phyloP scores from a whole-genome alignment of 2,329 filamentous ascomycete genomes.

The Ophiostoma triangulosporum region DNA sequence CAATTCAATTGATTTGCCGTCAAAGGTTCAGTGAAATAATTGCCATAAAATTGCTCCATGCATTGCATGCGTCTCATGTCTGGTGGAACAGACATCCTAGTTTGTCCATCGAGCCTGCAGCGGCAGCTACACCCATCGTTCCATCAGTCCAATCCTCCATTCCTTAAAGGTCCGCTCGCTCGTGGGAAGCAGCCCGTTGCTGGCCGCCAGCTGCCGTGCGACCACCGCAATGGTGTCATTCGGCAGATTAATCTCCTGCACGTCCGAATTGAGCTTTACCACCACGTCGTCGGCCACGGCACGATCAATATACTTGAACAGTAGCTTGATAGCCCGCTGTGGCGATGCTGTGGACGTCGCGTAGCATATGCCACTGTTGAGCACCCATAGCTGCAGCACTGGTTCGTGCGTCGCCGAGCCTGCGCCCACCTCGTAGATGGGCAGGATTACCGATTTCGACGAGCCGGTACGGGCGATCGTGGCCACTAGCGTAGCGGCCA shows the following conservation, averaged over 20 bases:
- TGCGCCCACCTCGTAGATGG: slow-evolving; percentile 17
- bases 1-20: too few species aligned
- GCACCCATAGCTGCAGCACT: slow-evolving; percentile 38
- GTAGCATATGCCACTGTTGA: slow-evolving; percentile 42
- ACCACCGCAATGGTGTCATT: slow-evolving; percentile 33
- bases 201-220: slow-evolving; percentile 29
- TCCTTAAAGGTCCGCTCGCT: slow-evolving; percentile 44
- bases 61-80: too few species aligned
- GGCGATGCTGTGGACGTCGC: slow-evolving; percentile 6
- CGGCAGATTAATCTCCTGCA: slow-evolving; percentile 47
- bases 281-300: slow-evolving; percentile 34
- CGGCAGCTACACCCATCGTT: slow-evolving; percentile 29
- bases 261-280: slow-evolving; percentile 37
- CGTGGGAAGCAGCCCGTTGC: slow-evolving; percentile 38
- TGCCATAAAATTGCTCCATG: too few species aligned
- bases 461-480: slow-evolving; percentile 43
- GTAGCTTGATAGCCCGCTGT: slow-evolving; percentile 36
- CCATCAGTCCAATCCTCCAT: slow-evolving; percentile 55
- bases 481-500: slow-evolving; percentile 38
- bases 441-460: slow-evolving; percentile 41
- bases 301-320: slow-evolving; percentile 32
- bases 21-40: too few species aligned
- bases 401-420: too few species aligned
- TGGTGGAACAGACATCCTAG: too few species aligned
- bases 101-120: neutral